A percentile compares a stretch with the other conserved stretches of the same genome.
These are phyloP conservation scores for Mesotaenium endlicherianum DNA, from an alignment of 139 green algal genomes.

Conservation along the genomic window DNA sequence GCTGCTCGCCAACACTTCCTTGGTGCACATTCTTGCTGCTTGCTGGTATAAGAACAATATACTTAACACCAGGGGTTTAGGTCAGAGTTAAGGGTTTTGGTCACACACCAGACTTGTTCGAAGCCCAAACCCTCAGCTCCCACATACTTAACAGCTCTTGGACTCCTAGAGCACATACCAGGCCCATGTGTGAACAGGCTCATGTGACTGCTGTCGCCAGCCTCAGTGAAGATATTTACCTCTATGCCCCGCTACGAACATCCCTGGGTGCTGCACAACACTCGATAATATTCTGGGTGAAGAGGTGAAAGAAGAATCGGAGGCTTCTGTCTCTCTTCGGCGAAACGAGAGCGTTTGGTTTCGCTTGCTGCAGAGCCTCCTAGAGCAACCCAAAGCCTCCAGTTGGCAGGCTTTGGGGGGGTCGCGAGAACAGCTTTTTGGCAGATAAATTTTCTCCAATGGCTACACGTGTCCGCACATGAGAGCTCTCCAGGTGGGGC, in stretches of 20 bases:
- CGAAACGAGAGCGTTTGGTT: neutral
- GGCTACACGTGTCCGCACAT: conserved; percentile 10
- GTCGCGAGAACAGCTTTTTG: neutral
- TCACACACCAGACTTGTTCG: neutral
- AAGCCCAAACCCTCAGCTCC: no score
- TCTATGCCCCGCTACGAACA: neutral
- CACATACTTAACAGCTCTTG: no score
- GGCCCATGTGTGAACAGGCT: no score
- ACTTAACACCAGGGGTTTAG: neutral
- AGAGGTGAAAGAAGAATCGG: no score
- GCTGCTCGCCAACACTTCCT: no score
- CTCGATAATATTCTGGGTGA: no score
- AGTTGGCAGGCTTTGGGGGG: neutral
- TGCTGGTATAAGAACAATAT: neutral
- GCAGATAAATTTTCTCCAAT: neutral
- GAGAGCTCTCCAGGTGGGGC: neutral
- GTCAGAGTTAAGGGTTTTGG: neutral
- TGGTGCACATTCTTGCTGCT: neutral
- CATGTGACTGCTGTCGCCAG: neutral
- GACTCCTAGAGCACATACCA: no score
- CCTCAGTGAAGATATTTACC: neutral
- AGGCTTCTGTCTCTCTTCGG: no score
- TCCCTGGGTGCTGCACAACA: neutral
- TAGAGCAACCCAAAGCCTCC: neutral
- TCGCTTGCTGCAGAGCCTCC: neutral